Evolutionary conservation across 345 rosid species (phyloP).

Genomic region (Isatis tinctoria): DNA sequence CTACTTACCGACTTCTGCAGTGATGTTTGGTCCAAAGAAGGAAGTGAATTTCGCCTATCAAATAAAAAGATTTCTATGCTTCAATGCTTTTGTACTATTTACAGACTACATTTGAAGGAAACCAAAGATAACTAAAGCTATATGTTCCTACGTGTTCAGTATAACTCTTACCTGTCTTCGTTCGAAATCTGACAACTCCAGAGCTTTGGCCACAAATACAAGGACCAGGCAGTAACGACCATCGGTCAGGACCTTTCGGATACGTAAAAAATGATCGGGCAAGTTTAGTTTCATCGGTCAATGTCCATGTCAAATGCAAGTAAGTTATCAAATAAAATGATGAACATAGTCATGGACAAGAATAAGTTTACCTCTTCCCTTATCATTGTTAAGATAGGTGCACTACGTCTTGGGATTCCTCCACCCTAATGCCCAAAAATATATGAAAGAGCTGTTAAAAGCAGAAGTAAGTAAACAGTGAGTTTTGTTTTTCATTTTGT

Average conservation of each 20-base stretch:
- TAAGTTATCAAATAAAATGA: neutral
- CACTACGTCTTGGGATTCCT: slow-evolving; percentile 89
- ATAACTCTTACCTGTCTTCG: slow-evolving; percentile 59
- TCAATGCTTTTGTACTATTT: neutral
- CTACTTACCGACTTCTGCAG: slow-evolving; percentile 78
- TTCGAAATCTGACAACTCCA: slow-evolving; percentile 76
- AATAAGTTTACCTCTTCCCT: slow-evolving; percentile 67
- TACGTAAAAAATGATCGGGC: neutral
- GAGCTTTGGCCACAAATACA: slow-evolving; percentile 72
- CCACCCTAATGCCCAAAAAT: slow-evolving; percentile 48
- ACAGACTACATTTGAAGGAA: neutral
- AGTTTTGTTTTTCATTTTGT: neutral
- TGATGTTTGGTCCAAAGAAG: slow-evolving; percentile 85
- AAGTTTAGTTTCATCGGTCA: neutral
- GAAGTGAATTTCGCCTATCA: slow-evolving; percentile 81
- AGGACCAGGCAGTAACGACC: slow-evolving; percentile 78
- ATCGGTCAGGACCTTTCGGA: slow-evolving; percentile 52
- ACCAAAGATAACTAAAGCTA: neutral
- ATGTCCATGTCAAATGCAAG: neutral
- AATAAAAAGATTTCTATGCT: neutral
- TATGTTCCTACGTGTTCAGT: neutral
- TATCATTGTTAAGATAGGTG: slow-evolving; percentile 70
- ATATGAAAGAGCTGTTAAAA: neutral
- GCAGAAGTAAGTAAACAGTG: neutral
- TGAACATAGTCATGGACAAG: neutral